Conservation (phyloP, 768 basidiomycete species). For the Rhodotorula kratochvilovae region DNA sequence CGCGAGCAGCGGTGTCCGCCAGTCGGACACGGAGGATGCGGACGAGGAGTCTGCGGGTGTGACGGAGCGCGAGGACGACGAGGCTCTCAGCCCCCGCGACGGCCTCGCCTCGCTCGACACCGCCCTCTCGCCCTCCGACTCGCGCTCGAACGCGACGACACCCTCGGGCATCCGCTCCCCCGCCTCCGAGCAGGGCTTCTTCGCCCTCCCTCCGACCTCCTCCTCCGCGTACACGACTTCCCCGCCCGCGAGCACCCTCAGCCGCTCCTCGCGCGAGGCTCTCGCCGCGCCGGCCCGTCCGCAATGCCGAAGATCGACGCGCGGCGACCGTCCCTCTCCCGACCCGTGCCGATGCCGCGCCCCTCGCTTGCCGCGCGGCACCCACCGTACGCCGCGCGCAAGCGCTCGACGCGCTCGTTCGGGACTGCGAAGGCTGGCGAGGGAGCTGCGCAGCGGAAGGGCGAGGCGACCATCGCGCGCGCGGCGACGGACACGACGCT, state of each 20-base stretch:
- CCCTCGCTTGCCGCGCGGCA: conserved; percentile 1
- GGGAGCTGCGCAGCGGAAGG: conserved; percentile 42
- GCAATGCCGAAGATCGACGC: neutral
- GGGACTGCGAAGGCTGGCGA: neutral
- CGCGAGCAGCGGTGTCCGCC: too few relatives aligned
- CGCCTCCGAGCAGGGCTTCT: neutral
- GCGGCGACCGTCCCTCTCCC: neutral
- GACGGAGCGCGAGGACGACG: conserved; percentile 11
- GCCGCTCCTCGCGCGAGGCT: neutral
- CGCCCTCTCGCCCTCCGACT: neutral
- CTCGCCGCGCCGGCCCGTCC: neutral
- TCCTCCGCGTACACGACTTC: neutral
- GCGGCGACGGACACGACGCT: conserved; percentile 90
- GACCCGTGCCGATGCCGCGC: neutral
- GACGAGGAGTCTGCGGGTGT: neutral
- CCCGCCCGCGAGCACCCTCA: neutral
- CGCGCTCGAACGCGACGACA: neutral
- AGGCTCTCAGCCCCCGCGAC: neutral
- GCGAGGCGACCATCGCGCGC: conserved; percentile 77
- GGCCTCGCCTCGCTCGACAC: neutral
- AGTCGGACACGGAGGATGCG: neutral
- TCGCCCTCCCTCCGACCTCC: neutral
- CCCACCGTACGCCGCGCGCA: conserved; percentile 11
- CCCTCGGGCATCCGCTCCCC: neutral
- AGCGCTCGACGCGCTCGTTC: conserved; percentile 36